Base-by-base conservation (phyloP, 192 early-diverging fungal species). In the Linnemannia zychae region DNA sequence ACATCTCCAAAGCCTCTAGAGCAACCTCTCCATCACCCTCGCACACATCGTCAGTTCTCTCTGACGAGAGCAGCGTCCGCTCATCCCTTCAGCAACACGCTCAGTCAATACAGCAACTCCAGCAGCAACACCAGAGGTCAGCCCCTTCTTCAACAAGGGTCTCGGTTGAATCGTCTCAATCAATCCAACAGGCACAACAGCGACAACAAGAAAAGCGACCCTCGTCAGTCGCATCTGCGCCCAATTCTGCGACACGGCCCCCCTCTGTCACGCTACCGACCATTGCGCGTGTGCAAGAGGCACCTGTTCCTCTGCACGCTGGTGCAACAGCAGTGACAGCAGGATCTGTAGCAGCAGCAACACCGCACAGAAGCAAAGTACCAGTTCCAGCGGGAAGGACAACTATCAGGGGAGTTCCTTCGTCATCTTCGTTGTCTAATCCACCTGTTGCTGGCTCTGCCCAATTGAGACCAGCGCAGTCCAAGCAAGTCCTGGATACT, bases 1-100 rank as follows among this genome's bases (percentile, higher is more conserved):
- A 24, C 28, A 33, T 77, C n/a, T 74, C 81, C 3, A 72, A 65
- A 37, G 44, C 71, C 7, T 78, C 77, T 5, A 47, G 71, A 33
- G 72, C 77, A 18, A 75, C 76, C 20, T 78, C 82, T 20, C 81
- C 81, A 13, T 78, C 81, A 9, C 75, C 81, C 16, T 83, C 81
- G 1, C 20, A 67, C 48, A 46, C 82, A 12, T 84, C 82, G 1
- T 84, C 82, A 15, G 49, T 79, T 6, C 37, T 75, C 12, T 84
- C 82, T 16, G 76, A 74, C 18, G 73, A 75, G 67, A 71, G 76
- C 28, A 79, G 76, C 31, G n/a, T 70, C 9, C 76, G 57, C 24
- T 78, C 82, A 17, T 75, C 72, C 11, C 74, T 47, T 65, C 74
- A 67, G 38, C 76, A 74, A 0, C 79, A 74, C 24, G 34, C 77